Evolutionary conservation across 2,329 filamentous ascomycete species (phyloP), one percentile per base, ranked within the genome.

Genomic region (Trichoderma brevicompactum): DNA sequence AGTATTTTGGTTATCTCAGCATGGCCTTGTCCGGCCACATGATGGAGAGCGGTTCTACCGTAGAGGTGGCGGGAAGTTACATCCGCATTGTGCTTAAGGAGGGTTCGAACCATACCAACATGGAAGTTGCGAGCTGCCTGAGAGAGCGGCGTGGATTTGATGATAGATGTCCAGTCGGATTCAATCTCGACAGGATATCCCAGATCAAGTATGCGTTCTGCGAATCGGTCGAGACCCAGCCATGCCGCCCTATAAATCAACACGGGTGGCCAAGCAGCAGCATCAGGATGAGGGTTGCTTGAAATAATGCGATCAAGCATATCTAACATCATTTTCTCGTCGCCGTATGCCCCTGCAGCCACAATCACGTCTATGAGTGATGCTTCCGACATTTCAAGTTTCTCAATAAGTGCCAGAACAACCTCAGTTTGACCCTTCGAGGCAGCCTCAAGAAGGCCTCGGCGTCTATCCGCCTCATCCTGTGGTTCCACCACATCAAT

Each of bases 361-460:
- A 53, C n/a, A n/a, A 67, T 52, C 5, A 56, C 44, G 13, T 67
- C 66, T 38, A 61, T 50, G 19, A 66, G 41, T 1, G 43, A 32
- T 3, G 64, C 36, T 32, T 66, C 64, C 7, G 52, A 48, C 15
- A 52, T 19, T 2, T 66, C 55, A 15, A 61, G 7, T 13, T 36
- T 55, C 28, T 66, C 34, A 2, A 66, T 48, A 4, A 67, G 56
- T 17, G n/a, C 3, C 7, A 19, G 44, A 12, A 66, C 63, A 43
- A 49, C 53, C 17, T 56, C 59, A 5, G 40, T 19, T 34, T 67
- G 56, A 23, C 66, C 66, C 17, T 63, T 66, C 9, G 56, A 56
- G 32, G 66, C 64, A 7, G 66, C 66, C 23, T 67, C 66, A 43
- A 67, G 66, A 6, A 67, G 3, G 40, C 66, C 66, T 32, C 55